phyloP scores from a whole-genome alignment of 2,329 filamentous ascomycete genomes.

The Exophiala lecanii-corni region DNA sequence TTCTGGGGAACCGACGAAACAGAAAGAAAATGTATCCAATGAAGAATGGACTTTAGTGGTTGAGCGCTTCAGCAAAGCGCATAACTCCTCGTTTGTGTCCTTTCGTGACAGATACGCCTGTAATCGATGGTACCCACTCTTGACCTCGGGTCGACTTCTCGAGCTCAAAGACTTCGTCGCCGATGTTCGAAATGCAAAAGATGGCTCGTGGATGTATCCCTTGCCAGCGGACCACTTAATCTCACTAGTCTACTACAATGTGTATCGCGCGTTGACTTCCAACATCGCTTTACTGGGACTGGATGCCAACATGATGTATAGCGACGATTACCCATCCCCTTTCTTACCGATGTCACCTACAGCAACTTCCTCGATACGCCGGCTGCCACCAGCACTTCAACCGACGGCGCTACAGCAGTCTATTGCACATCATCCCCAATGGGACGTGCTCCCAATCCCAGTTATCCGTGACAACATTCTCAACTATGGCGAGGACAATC shows the following conservation, averaged over 20 bases:
- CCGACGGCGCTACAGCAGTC: slow-evolving; percentile 38
- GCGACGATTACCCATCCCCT: slow-evolving; percentile 24
- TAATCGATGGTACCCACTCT: slow-evolving; percentile 13
- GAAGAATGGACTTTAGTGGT: slow-evolving; percentile 7
- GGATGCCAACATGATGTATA: slow-evolving; percentile 19
- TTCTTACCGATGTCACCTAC: slow-evolving; percentile 18
- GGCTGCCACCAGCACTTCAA: slow-evolving; percentile 30
- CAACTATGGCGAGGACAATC: slow-evolving; percentile 27
- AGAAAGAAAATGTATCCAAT: too few relatives aligned
- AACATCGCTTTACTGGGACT: slow-evolving; percentile 32
- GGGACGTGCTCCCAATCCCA: slow-evolving; percentile 37
- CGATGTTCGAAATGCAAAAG: slow-evolving; percentile 3
- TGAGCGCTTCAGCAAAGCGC: neutral
- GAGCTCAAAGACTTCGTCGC: too few relatives aligned
- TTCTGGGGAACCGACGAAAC: too few relatives aligned
- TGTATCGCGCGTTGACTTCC: slow-evolving; percentile 32
- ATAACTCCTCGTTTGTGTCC: slow-evolving; percentile 13
- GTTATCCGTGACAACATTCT: slow-evolving; percentile 40
- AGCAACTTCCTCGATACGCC: slow-evolving; percentile 15
- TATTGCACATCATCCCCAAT: slow-evolving; percentile 39
- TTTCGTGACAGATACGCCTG: slow-evolving; percentile 13
- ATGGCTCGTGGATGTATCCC: slow-evolving; percentile 14
- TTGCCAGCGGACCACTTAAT: slow-evolving; percentile 32
- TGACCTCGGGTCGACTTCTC: slow-evolving; percentile 10
- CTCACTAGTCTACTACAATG: slow-evolving; percentile 33